Evolutionary conservation across 495 filamentous ascomycete species (phyloP).

Genomic region (Pyrenopolyporus hunteri): DNA sequence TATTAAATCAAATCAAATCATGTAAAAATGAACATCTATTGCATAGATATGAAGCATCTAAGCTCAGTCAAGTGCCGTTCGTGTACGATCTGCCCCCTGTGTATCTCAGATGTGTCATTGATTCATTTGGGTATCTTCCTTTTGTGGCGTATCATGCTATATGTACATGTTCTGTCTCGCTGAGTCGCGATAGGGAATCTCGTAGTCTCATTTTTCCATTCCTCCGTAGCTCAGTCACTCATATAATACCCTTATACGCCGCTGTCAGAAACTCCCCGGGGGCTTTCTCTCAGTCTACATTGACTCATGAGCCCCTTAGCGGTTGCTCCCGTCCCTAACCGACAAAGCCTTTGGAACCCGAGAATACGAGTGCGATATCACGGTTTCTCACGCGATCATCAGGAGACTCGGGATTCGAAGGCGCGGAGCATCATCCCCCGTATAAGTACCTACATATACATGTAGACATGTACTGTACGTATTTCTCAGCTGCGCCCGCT

Average conservation of each 20-base stretch:
- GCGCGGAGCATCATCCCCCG: background rate
- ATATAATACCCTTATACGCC: background rate
- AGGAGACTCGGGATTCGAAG: too few relatives aligned
- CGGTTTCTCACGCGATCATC: too few relatives aligned
- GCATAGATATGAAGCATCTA: background rate
- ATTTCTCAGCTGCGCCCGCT: background rate
- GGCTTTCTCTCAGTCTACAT: too few relatives aligned
- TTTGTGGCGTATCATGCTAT: background rate
- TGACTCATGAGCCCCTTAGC: too few relatives aligned
- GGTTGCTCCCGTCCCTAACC: too few relatives aligned
- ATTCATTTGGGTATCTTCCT: slow-evolving; percentile 26
- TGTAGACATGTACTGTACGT: background rate
- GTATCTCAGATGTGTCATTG: slow-evolving; percentile 2
- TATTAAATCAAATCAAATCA: slow-evolving; percentile 42
- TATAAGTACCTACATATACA: background rate
- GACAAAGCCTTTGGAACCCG: too few relatives aligned
- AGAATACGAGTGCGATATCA: too few relatives aligned
- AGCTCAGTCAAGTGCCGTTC: background rate
- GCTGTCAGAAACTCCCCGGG: background rate
- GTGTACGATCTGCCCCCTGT: background rate
- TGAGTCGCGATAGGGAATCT: background rate
- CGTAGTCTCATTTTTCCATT: background rate
- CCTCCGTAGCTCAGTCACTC: background rate
- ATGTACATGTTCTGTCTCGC: background rate
- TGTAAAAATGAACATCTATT: slow-evolving; percentile 19